A percentile compares a stretch with the other conserved stretches of the same genome.
Conservation (phyloP, 108 stramenopile species). For the Pseudonitzschia pungens region DNA sequence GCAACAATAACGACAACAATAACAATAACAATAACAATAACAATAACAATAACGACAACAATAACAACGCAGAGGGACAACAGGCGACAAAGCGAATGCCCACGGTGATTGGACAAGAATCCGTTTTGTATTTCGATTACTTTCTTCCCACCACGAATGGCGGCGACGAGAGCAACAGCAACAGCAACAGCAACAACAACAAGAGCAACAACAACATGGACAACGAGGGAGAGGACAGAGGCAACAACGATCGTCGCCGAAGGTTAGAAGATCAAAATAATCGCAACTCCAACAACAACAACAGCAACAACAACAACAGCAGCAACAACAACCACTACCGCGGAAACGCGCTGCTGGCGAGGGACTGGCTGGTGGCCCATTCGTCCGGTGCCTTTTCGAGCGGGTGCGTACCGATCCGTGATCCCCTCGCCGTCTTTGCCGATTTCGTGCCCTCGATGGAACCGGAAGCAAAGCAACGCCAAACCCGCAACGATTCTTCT, state of each 20-base stretch:
- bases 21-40: background rate
- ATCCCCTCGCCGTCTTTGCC: background rate
- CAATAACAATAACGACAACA: too few relatives aligned
- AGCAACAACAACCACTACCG: background rate
- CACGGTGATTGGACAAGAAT: constrained; percentile 5
- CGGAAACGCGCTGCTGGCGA: background rate
- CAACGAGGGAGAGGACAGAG: background rate
- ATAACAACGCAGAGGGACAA: too few relatives aligned
- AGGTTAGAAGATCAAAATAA: background rate
- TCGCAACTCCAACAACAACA: background rate
- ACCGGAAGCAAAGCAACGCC: too few relatives aligned
- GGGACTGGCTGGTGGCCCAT: background rate
- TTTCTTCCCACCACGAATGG: background rate
- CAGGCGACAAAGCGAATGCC: background rate
- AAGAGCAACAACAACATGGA: background rate
- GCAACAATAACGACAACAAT: background rate
- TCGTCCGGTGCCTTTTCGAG: background rate
- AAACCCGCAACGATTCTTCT: too few relatives aligned
- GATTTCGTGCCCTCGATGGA: background rate
- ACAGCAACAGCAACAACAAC: background rate
- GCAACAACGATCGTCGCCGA: background rate
- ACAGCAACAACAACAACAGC: background rate
- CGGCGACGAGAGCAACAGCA: background rate
- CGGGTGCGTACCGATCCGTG: background rate
- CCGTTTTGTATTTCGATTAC: background rate